Evolutionary conservation across 768 basidiomycete genomes (phyloP).

Genomic region (Lyophyllum shimeji): DNA sequence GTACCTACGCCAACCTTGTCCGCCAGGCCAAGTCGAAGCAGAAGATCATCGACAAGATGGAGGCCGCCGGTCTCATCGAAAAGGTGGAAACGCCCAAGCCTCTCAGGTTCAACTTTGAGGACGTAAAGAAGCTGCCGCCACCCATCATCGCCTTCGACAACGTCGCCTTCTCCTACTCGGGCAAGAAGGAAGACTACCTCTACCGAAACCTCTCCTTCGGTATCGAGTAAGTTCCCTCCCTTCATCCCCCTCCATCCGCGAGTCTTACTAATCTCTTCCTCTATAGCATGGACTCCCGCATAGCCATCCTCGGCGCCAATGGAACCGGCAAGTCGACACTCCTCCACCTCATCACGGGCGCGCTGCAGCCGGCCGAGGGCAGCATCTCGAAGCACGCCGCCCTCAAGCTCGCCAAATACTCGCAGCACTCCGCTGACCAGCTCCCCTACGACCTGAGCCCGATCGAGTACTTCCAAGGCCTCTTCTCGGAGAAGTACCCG

Average conservation of each 20-base stretch:
- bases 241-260: neutral
- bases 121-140: constrained; percentile 88
- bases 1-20: constrained; percentile 99
- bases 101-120: constrained; percentile 93
- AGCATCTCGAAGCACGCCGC: constrained; percentile 86
- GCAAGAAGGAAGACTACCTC: constrained; percentile 82
- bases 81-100: constrained; percentile 76
- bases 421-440: constrained; percentile 98
- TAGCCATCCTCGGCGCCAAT: constrained; percentile 96
- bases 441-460: constrained; percentile 91
- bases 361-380: constrained; percentile 77
- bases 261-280: neutral
- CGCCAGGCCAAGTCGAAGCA: constrained; percentile 99
- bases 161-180: constrained; percentile 95
- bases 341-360: constrained; percentile 85
- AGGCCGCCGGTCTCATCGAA: constrained; percentile 95
- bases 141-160: constrained; percentile 96
- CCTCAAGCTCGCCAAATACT: constrained; percentile 97
- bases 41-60: constrained; percentile 99
- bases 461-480: constrained; percentile 88
- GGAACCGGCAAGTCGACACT: constrained; percentile 94
- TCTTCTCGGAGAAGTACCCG: constrained; percentile 83
- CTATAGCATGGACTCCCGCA: constrained; percentile 86
- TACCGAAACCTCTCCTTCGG: constrained; percentile 92
- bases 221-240: constrained; percentile 69